Evolutionary conservation across 768 basidiomycete species (phyloP), one percentile per base, ranked within the genome.

Genomic region (Dacryopinax primogenitus): DNA sequence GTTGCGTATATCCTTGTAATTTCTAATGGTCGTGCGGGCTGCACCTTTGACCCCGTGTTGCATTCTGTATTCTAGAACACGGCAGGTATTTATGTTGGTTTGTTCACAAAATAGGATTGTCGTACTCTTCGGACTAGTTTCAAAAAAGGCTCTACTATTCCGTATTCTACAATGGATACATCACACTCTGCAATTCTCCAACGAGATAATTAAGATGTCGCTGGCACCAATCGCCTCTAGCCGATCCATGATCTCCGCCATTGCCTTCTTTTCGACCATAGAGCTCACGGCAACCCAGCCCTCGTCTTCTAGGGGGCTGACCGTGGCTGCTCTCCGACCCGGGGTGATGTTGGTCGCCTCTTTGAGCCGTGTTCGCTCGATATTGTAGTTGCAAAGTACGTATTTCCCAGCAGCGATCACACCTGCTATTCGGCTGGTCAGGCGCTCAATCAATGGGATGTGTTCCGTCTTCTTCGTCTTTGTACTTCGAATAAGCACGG

Each of bases 141-240:
- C n/a, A n/a, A n/a, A n/a, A n/a, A n/a, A n/a, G 37, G 37, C 37
- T 11, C 37, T 39, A 39, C 37, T 39, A 11, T 39, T 39, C 37
- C 11, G 37, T n/a, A 11, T 23, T 28, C 16, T 33, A 44, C 47
- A 51, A 67, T 36, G 3, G 3, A 32, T 37, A 35, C 23, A 37
- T 26, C 77, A 91, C 33, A 97, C 94, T 74, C 93, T 83, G 79
- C 94, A 98, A 74, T 98, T 97, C 73, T 92, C 86, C 69, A 99
- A 76, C 67, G 85, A 89, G 73, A 95, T 88, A 63, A 94, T 84
- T 69, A 98, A 76, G 51, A 98, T 82, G 72, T 99, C 96, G 74
- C 91, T 84, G 1, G 96, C 95, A 16, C 96, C 96, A 37, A 85
- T 80, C 63, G 77, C 81, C 67, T 86, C 85, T 51, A 99, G 77